phyloP scores from a whole-genome alignment of 345 rosid genomes.

The Bretschneidera sinensis region DNA sequence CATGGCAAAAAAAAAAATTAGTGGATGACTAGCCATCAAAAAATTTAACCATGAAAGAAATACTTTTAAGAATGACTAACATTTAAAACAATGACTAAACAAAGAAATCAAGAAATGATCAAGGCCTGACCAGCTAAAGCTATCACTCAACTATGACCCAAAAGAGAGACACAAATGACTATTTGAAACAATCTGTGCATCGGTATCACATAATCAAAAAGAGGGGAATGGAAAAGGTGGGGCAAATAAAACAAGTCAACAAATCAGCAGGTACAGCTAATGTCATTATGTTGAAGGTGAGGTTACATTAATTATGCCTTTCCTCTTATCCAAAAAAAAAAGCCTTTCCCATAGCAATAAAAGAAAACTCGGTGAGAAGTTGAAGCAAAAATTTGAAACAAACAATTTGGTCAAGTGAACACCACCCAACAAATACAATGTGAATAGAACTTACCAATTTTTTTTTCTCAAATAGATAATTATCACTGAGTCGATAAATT shows the following conservation, averaged over 20 bases:
- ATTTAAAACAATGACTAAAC: no score
- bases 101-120: no score
- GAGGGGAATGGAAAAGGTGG: not conserved
- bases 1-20: conserved; percentile 4
- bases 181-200: conserved; percentile 2
- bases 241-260: not conserved
- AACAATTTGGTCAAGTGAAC: not conserved
- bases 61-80: not conserved
- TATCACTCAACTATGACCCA: not conserved
- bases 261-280: no score
- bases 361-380: not conserved
- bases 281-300: no score
- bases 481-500: not conserved
- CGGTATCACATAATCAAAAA: not conserved
- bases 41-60: not conserved
- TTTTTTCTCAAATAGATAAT: not conserved
- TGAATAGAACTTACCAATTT: no score
- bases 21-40: not conserved
- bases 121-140: not conserved
- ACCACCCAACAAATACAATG: no score
- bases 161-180: not conserved
- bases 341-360: no score
- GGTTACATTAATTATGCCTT: no score
- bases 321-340: no score
- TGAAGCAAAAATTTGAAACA: not conserved